A percentile compares a stretch with the other conserved stretches of the same genome.
These are phyloP conservation scores for Hypoxylon sp. DNA, from an alignment of 2,329 filamentous ascomycete species.

Conservation along the genomic window DNA sequence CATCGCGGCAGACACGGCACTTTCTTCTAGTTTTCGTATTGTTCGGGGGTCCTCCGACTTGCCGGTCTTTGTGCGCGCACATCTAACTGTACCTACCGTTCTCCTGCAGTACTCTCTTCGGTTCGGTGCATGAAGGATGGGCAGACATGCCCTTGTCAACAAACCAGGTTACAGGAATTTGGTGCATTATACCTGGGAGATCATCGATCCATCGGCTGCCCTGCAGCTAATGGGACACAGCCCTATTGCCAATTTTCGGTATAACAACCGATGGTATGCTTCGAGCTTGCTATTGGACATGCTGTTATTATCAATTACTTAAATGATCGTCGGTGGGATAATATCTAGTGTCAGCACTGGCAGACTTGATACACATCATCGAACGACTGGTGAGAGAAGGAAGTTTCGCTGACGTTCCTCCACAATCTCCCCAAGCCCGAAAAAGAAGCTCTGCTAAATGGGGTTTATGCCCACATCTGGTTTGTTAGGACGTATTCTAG, in stretches of 20 bases:
- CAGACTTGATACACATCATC: conserved; percentile 5
- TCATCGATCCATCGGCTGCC: conserved; percentile 36
- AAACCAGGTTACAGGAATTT: conserved; percentile 10
- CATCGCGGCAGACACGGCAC: conserved; percentile 34
- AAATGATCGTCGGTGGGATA: background rate
- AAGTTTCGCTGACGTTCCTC: conserved; percentile 12
- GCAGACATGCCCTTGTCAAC: conserved; percentile 23
- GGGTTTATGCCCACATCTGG: conserved; percentile 16
- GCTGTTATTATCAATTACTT: conserved; percentile 5
- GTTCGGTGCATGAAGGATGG: conserved; percentile 29
- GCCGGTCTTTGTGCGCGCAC: conserved; percentile 13
- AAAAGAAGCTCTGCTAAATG: conserved; percentile 23
- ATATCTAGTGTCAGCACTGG: background rate
- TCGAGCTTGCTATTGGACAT: conserved; percentile 1
- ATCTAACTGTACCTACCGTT: background rate
- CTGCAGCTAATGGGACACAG: conserved; percentile 30
- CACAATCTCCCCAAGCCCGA: conserved; percentile 5
- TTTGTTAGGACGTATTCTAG: background rate
- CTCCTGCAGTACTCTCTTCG: background rate
- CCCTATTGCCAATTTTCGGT: conserved; percentile 25
- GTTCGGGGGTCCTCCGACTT: conserved; percentile 2
- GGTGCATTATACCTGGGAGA: conserved; percentile 26
- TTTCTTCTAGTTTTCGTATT: conserved; percentile 3
- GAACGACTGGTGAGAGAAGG: conserved; percentile 1
- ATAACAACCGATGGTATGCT: conserved; percentile 16